phyloP scores from a whole-genome alignment of 2,329 filamentous ascomycete genomes.

The Talaromyces islandicus region DNA sequence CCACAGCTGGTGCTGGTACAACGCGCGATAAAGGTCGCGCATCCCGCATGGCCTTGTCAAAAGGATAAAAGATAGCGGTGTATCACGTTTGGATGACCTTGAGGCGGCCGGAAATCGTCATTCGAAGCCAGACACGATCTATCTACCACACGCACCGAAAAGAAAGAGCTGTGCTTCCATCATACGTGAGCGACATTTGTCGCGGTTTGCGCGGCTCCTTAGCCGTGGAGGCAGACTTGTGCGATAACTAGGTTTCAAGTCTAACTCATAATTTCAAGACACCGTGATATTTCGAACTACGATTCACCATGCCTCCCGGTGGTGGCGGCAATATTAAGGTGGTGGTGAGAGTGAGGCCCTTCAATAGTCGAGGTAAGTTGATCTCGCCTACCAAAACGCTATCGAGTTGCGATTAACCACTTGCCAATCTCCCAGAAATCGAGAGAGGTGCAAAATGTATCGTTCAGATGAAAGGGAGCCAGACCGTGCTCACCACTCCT shows the following conservation, averaged over 20 bases:
- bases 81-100: neutral
- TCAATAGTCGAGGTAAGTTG: conserved; percentile 80
- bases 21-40: neutral
- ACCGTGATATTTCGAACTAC: conserved; percentile 18
- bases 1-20: neutral
- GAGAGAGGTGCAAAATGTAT: conserved; percentile 93
- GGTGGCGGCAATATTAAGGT: conserved; percentile 99
- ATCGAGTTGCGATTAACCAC: neutral
- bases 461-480: conserved; percentile 88
- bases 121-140: neutral
- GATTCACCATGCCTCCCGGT: conserved; percentile 55
- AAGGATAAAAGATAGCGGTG: neutral
- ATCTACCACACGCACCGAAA: neutral
- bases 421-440: conserved; percentile 57
- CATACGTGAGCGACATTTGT: conserved; percentile 20
- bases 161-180: neutral
- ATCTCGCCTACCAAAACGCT: neutral
- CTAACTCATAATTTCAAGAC: neutral
- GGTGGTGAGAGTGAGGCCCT: conserved; percentile 91
- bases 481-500: conserved; percentile 79
- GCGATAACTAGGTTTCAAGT: conserved; percentile 4
- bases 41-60: conserved; percentile 4
- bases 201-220: conserved; percentile 26
- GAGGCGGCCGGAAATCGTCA: neutral
- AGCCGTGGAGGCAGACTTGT: conserved; percentile 7